phyloP scores from a whole-genome alignment of 2,329 filamentous ascomycete species.

The Scortechinia acanthostroma region DNA sequence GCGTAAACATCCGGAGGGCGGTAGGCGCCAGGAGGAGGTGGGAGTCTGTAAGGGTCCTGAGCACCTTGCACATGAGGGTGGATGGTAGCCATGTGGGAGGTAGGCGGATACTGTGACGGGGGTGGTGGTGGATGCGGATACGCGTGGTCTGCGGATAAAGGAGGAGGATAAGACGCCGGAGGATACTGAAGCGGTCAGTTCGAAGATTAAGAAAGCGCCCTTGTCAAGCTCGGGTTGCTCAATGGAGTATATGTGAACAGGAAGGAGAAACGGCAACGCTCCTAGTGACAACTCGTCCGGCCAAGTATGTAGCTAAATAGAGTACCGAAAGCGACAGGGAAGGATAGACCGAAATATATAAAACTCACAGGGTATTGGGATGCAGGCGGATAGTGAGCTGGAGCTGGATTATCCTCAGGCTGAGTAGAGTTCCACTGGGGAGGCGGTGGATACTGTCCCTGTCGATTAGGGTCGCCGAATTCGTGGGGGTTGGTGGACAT shows the following conservation, averaged over 20 bases:
- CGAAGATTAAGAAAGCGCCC: not conserved
- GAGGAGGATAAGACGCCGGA: not conserved
- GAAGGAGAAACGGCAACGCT: too few relatives aligned
- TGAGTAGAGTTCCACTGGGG: constrained; percentile 26
- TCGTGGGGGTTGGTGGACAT: constrained; percentile 19
- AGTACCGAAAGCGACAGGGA: too few relatives aligned
- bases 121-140: not conserved
- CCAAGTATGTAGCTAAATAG: too few relatives aligned
- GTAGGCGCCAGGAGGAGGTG: constrained; percentile 25
- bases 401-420: constrained; percentile 23
- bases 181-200: not conserved
- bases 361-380: not conserved
- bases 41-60: constrained; percentile 28
- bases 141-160: not conserved
- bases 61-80: constrained; percentile 24
- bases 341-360: too few relatives aligned
- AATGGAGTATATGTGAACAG: not conserved
- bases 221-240: not conserved
- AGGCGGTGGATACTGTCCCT: constrained; percentile 32
- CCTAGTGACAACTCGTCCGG: too few relatives aligned
- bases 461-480: constrained; percentile 27
- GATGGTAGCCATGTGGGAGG: constrained; percentile 28
- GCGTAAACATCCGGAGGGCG: constrained; percentile 28
- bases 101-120: constrained; percentile 9
- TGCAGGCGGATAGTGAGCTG: constrained; percentile 6